Percentiles rank a stretch among this genome's conserved stretches.
Conservation (phyloP, 257 asterid genomes). For the Solanum paucissectum region DNA sequence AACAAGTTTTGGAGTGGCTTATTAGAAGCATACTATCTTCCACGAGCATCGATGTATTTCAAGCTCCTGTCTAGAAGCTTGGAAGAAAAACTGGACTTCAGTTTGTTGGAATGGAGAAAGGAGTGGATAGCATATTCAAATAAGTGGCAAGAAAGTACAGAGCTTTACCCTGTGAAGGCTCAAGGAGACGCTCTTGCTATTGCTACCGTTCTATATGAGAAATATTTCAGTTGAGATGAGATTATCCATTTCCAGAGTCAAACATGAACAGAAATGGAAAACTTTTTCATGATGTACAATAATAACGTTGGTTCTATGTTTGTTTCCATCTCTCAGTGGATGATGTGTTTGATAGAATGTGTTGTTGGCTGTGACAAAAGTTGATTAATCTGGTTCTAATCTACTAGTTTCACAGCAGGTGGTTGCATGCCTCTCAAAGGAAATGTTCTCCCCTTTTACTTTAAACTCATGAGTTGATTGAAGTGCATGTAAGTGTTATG, state of each 20-base stretch:
- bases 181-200: constrained; percentile 57
- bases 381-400: neutral
- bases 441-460: neutral
- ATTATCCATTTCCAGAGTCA: neutral
- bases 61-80: constrained; percentile 44
- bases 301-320: neutral
- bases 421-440: neutral
- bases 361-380: neutral
- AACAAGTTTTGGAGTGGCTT: constrained; percentile 95
- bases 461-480: neutral
- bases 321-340: neutral
- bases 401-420: neutral
- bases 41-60: constrained; percentile 79
- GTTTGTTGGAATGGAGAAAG: constrained; percentile 69
- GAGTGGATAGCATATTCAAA: constrained; percentile 88
- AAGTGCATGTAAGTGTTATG: neutral
- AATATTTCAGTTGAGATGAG: constrained; percentile 38
- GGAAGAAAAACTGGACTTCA: constrained; percentile 37
- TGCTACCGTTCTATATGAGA: constrained; percentile 41
- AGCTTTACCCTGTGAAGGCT: constrained; percentile 62
- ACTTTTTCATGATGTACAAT: neutral
- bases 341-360: neutral
- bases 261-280: neutral
- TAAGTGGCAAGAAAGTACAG: constrained; percentile 60
- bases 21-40: constrained; percentile 62